These are phyloP conservation scores for Ogataea trehaloabstinens DNA, from an alignment of 805 yeast species.

Conservation along the genomic window DNA sequence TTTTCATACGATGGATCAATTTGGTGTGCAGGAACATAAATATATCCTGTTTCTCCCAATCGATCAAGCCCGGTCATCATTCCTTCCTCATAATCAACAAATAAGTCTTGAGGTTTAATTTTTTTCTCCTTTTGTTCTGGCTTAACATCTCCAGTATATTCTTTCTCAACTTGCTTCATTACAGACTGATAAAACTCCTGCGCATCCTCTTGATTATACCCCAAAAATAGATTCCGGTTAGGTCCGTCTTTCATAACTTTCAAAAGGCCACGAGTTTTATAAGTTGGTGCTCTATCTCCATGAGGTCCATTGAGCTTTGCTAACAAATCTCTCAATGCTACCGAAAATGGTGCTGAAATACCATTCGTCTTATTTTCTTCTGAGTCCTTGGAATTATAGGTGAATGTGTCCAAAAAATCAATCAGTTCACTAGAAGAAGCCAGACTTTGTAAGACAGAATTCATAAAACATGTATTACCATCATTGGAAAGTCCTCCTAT, in stretches of 20 bases:
- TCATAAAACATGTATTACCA: slow-evolving; percentile 95
- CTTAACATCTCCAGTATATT: slow-evolving; percentile 33
- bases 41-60: slow-evolving; percentile 60
- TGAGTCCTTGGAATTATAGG: slow-evolving; percentile 20
- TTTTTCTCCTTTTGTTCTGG: slow-evolving; percentile 18
- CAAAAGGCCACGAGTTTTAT: slow-evolving; percentile 57
- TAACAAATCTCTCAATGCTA: slow-evolving; percentile 50
- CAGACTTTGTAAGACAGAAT: slow-evolving; percentile 79
- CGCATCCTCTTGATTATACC: slow-evolving; percentile 94
- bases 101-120: slow-evolving; percentile 27
- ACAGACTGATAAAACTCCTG: slow-evolving; percentile 90
- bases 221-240: slow-evolving; percentile 69
- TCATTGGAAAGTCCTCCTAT: slow-evolving; percentile 87
- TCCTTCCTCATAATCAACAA: slow-evolving; percentile 26
- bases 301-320: slow-evolving; percentile 54
- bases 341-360: slow-evolving; percentile 40
- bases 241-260: slow-evolving; percentile 77
- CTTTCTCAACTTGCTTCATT: slow-evolving; percentile 63
- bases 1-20: slow-evolving; percentile 66
- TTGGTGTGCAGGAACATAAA: slow-evolving; percentile 70
- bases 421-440: slow-evolving; percentile 68
- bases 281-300: slow-evolving; percentile 56
- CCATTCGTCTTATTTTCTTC: slow-evolving; percentile 14
- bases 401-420: slow-evolving; percentile 50
- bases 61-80: slow-evolving; percentile 39